Percentiles rank a stretch among this genome's conserved stretches.
Conservation (phyloP, 2,329 filamentous ascomycete genomes). For the Xylaria arbuscula region DNA sequence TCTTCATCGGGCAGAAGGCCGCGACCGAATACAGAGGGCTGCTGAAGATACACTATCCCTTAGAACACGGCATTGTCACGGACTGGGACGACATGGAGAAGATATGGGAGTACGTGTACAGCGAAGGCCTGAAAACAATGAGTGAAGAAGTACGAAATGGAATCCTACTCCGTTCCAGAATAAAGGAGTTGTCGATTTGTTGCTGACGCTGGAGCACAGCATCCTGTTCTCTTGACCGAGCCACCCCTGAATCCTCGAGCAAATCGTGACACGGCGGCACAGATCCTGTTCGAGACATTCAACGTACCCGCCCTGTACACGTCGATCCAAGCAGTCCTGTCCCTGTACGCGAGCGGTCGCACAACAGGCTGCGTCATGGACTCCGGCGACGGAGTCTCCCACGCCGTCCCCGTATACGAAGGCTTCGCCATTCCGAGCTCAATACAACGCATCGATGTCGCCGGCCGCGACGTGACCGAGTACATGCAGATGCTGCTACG, state of each 20-base stretch:
- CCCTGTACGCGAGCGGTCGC: constrained; percentile 92
- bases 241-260: constrained; percentile 93
- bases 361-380: constrained; percentile 97
- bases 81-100: constrained; percentile 99
- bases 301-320: constrained; percentile 97
- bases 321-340: constrained; percentile 96
- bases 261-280: constrained; percentile 95
- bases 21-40: constrained; percentile 91
- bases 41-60: constrained; percentile 93
- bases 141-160: constrained; percentile 81
- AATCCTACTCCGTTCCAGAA: background rate
- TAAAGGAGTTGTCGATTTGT: background rate
- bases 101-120: constrained; percentile 99
- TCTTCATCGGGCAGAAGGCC: constrained; percentile 91
- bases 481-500: constrained; percentile 90
- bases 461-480: constrained; percentile 95
- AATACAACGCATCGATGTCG: constrained; percentile 95
- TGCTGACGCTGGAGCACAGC: constrained; percentile 60
- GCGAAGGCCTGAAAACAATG: constrained; percentile 93
- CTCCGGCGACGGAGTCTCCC: constrained; percentile 94
- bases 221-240: constrained; percentile 95
- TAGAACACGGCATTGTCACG: constrained; percentile 98
- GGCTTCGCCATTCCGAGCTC: constrained; percentile 97
- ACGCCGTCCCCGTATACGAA: constrained; percentile 97
- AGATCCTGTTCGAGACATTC: constrained; percentile 98